Base-by-base conservation (phyloP, 441 rosid genomes). In the Aleurites moluccanus region DNA sequence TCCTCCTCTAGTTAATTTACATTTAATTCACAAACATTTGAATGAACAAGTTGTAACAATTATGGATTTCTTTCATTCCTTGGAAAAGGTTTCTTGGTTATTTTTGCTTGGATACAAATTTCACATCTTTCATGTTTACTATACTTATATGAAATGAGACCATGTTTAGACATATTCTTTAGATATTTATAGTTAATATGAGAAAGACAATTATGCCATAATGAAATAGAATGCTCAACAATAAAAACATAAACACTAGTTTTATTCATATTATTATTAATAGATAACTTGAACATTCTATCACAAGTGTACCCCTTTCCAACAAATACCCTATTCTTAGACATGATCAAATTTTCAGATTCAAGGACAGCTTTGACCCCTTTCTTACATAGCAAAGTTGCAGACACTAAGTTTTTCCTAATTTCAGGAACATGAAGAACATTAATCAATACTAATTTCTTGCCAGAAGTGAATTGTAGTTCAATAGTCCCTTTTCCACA, bases 221-320 rank as follows among this genome's bases (percentile, higher is more conserved):
- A 35, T 35, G 40, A 35, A 35, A 35, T 35, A 2, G 40, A 35
- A 35, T 35, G 5, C 2, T 35, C 40, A 35, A 35, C 40, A 35
- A 2, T 35, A 35, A 2, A 35, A 35, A 5, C 40, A 35, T 35
- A 35, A 35, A 35, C 2, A 35, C 5, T 35, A 35, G 40, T 2
- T 2, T 35, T 35, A 35, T 35, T n/a, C n/a, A n/a, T 38, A 4
- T 47, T 60, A 61, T 76, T 50, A 45, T 5, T 57, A 33, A 30
- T 38, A 30, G 2, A 10, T n/a, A 69, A 16, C 5, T 69, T 76
- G 27, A 28, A 69, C 69, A 76, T 69, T 9, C 53, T 63, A 61
- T 76, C 38, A 49, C 20, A 44, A 35, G 47, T 15, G 23, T 68
- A 73, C 0, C 64, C 65, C 10, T 68, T 49, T 4, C 47, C n/a